These are phyloP conservation scores for Komagataella mondaviorum DNA, from an alignment of 805 yeast genomes.

Conservation along the genomic window DNA sequence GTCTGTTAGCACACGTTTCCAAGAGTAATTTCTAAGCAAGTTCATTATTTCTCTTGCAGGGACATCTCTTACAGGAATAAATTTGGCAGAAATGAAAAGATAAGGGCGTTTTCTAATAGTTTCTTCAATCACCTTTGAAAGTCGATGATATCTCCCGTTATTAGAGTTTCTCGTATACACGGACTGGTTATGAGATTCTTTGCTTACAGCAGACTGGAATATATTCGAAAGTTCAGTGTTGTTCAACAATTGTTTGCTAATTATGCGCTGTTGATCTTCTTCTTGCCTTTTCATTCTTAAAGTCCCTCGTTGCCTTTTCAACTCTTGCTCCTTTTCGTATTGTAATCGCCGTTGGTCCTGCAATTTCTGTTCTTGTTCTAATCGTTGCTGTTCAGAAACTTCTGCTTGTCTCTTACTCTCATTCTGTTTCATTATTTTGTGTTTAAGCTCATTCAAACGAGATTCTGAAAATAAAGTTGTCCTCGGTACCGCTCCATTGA, in stretches of 20 bases:
- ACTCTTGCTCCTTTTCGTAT: background rate
- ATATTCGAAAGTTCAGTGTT: background rate
- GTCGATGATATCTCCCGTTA: constrained; percentile 8
- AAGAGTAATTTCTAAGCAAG: constrained; percentile 42
- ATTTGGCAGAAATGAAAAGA: constrained; percentile 37
- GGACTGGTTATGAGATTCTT: constrained; percentile 16
- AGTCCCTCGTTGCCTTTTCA: background rate
- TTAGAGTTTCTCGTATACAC: constrained; percentile 8
- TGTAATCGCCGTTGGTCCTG: background rate
- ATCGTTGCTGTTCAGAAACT: background rate
- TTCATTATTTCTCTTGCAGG: constrained; percentile 46
- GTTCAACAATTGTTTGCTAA: background rate
- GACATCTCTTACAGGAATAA: constrained; percentile 32
- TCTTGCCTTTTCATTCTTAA: background rate
- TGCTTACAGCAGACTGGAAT: background rate
- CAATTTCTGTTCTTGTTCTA: background rate
- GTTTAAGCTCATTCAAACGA: constrained; percentile 3
- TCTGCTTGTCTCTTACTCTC: background rate
- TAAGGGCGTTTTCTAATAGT: constrained; percentile 46
- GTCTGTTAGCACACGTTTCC: constrained; percentile 55
- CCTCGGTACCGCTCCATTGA: background rate
- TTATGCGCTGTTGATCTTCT: background rate
- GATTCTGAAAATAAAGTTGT: background rate
- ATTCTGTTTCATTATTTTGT: background rate
- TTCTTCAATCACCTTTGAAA: constrained; percentile 35